Percentiles rank a stretch among this genome's conserved stretches.
Evolutionary conservation across 225 moss, liverwort and hornwort species (phyloP).

Genomic region (Pleurozium schreberi): DNA sequence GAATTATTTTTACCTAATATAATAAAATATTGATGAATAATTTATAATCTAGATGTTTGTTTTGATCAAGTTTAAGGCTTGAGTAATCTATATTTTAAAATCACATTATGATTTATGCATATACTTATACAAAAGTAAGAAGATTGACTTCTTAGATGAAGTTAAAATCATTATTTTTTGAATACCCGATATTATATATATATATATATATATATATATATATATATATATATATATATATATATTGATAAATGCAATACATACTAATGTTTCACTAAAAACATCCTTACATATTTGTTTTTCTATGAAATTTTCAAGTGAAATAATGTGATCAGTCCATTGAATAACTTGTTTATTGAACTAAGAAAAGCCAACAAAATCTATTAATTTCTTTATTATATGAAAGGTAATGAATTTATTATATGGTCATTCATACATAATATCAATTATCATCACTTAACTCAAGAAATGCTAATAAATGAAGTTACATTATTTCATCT

Average conservation of each 20-base stretch:
- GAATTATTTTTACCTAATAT: not conserved
- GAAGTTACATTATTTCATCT: no score
- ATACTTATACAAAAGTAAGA: not conserved
- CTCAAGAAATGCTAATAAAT: not conserved
- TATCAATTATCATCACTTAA: no score
- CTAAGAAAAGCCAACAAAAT: not conserved
- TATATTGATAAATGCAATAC: no score
- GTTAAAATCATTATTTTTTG: not conserved
- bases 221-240: no score
- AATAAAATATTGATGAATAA: not conserved
- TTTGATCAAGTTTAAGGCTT: not conserved
- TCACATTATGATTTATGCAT: no score
- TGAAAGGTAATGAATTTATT: fast-evolving
- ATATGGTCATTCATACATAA: fast-evolving
- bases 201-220: no score
- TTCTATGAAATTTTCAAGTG: not conserved
- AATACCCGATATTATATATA: not conserved
- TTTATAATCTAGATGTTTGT: no score
- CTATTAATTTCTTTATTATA: not conserved
- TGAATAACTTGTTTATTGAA: not conserved
- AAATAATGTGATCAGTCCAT: not conserved
- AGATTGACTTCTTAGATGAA: not conserved
- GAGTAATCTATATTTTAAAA: not conserved
- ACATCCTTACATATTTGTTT: not conserved
- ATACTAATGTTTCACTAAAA: not conserved